These are phyloP conservation scores for Cutaneotrichosporon sp. DNA, from an alignment of 1,284 basidiomycete genomes.

Conservation along the genomic window DNA sequence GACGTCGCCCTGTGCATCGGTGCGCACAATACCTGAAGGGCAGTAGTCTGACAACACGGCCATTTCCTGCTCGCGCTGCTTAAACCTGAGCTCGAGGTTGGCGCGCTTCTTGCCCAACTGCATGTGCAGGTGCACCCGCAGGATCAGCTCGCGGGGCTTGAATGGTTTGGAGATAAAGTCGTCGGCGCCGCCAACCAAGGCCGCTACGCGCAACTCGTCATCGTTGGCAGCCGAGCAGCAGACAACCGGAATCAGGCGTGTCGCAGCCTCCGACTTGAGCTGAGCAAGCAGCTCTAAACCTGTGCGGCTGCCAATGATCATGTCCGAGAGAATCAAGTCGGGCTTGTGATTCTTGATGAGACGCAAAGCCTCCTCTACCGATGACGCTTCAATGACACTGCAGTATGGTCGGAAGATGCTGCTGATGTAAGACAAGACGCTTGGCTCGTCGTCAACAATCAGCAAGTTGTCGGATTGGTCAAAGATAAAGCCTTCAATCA, in stretches of 20 bases:
- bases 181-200: constrained; percentile 42
- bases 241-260: constrained; percentile 5
- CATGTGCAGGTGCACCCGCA: constrained; percentile 35
- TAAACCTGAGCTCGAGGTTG: constrained; percentile 24
- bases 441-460: constrained; percentile 26
- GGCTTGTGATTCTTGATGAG: constrained; percentile 20
- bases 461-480: constrained; percentile 25
- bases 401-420: constrained; percentile 34
- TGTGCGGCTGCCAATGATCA: constrained; percentile 32
- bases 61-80: constrained; percentile 26
- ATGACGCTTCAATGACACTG: constrained; percentile 32
- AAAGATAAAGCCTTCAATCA: constrained; percentile 24
- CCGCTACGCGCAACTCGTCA: constrained; percentile 22
- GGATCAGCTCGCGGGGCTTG: constrained; percentile 40
- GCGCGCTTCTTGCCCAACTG: constrained; percentile 29
- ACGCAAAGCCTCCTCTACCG: constrained; percentile 39
- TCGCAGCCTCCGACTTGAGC: constrained; percentile 11
- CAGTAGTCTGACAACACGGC: constrained; percentile 39
- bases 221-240: constrained; percentile 1
- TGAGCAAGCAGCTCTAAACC: constrained; percentile 18
- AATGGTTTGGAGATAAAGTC: constrained; percentile 34
- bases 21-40: constrained; percentile 36
- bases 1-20: constrained; percentile 21
- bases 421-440: constrained; percentile 32
- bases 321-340: constrained; percentile 24